Evolutionary conservation across 352 stramenopile genomes (phyloP), one percentile per base, ranked within the genome.

Genomic region (Pythium folliculosum): DNA sequence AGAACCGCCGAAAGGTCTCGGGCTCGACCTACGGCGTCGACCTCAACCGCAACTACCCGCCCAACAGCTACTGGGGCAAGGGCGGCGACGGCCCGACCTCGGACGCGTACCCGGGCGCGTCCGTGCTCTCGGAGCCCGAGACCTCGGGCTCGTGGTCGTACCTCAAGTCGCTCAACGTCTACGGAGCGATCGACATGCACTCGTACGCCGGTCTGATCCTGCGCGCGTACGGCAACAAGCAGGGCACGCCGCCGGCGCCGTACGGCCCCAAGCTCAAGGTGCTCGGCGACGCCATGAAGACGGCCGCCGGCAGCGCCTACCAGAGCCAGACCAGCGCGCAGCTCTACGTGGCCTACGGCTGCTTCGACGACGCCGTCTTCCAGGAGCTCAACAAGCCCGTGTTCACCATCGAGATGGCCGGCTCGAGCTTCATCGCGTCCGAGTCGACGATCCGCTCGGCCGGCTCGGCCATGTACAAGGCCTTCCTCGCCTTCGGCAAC

Each of bases 41-140:
- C 37, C 45, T 77, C 12, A 80, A 80, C 64, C 73, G 73, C 58
- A 80, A 80, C 58, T 80, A 63, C 47, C 70, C 70, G 10, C 70
- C 73, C 8, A 48, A 19, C 2, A 21, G 22, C 22, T 71, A 64
- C 52, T 80, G 75, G 51, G 65, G 65, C 51, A 17, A 56, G 7
- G 69, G 49, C 25, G 57, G 53, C 2, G 59, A 45, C 32, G 12
- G 19, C 43, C 27, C 30, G 25, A 59, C 47, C 30, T 35, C 64
- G 9, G 50, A 75, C 30, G 67, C 66, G 16, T 80, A 75, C 64
- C 65, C 70, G 7, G 73, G 73, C 19, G 16, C 65, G 19, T 19
- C 21, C 16, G 56, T 73, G 22, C 71, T 77, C 21, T 77, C 70
- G 48, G 73, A 80, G 52, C 73, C 73, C 4, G 69, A 77, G 65